phyloP scores from a whole-genome alignment of 140 eudicot species.

The Oenanthe javanica region DNA sequence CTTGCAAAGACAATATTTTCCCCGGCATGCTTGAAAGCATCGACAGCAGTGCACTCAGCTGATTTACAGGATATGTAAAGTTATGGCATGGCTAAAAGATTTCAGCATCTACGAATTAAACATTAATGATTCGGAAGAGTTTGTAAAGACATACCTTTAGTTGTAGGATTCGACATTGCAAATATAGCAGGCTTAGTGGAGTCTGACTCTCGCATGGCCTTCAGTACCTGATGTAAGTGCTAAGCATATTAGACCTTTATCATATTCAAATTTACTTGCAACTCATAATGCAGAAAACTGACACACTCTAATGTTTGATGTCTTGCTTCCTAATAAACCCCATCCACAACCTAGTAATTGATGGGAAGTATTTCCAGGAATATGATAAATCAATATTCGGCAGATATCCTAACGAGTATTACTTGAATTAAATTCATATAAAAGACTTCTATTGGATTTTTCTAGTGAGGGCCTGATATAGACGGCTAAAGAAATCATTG shows the following conservation, averaged over 20 bases:
- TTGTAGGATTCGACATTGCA: slow-evolving; percentile 99
- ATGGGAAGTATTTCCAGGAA: neutral
- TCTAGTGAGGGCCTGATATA: neutral
- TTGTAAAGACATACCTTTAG: slow-evolving; percentile 59
- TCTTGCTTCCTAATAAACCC: neutral
- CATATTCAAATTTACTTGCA: neutral
- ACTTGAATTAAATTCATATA: neutral
- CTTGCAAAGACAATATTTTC: slow-evolving; percentile 89
- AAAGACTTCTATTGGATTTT: neutral
- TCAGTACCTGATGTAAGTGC: slow-evolving; percentile 51
- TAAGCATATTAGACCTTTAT: slow-evolving; percentile 7
- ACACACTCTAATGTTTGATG: neutral
- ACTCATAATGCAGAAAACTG: neutral
- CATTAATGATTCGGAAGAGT: neutral
- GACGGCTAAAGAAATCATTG: neutral
- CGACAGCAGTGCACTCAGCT: slow-evolving; percentile 98
- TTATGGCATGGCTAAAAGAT: neutral
- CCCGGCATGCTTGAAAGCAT: slow-evolving; percentile 92
- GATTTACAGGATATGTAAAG: slow-evolving; percentile 24
- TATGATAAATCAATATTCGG: neutral
- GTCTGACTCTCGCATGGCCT: slow-evolving; percentile 86
- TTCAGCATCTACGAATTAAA: neutral
- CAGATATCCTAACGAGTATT: neutral
- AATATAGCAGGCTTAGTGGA: slow-evolving; percentile 83
- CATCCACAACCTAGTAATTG: neutral